Evolutionary conservation across 2,329 filamentous ascomycete species (phyloP), one percentile per base, ranked within the genome.

Genomic region (Aureobasidium musti): DNA sequence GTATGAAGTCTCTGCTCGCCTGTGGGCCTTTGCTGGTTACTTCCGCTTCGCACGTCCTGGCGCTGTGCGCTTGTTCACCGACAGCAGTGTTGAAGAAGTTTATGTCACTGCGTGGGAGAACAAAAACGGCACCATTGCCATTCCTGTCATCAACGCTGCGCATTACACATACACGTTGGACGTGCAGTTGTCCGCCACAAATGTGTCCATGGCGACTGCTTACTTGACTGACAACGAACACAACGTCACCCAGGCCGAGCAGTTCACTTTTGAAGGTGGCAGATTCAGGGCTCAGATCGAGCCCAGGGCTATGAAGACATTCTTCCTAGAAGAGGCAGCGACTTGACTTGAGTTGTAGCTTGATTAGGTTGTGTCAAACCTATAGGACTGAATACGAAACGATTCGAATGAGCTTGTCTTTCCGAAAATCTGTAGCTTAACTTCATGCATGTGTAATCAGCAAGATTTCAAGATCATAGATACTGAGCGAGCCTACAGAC

Each of bases 21-120:
- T 71, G 14, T 72, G 71, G 71, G 71, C 71, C 1, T 70, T 72
- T 52, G 61, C 71, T 17, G 59, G 67, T 30, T 72, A 72, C 67
- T 72, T 70, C 67, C 71, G 71, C 35, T 72, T 72, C 49, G 71
- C 71, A 1, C 68, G 71, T 6, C 71, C 71, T 10, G 70, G 70
- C 17, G 64, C 71, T 21, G 63, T 69, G 7, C 68, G 71, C 13
- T 33, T 72, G 5, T 68, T 67, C 11, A 69, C 69, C 19, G 43
- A 65, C 0, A 67, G 33, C 28, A 56, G 53, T 52, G 69, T 69
- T 3, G 66, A 70, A 41, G 69, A 72, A 19, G 66, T 72, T n/a
- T 70, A 70, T 37, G 68, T 71, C 10, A 68, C 67, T 3, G 67
- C 70, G 19, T 72, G 54, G 37, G 41, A 61, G 17, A 72, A 72